These are phyloP conservation scores for Zymoseptoria tritici DNA, from an alignment of 2,329 filamentous ascomycete genomes.

Conservation along the genomic window DNA sequence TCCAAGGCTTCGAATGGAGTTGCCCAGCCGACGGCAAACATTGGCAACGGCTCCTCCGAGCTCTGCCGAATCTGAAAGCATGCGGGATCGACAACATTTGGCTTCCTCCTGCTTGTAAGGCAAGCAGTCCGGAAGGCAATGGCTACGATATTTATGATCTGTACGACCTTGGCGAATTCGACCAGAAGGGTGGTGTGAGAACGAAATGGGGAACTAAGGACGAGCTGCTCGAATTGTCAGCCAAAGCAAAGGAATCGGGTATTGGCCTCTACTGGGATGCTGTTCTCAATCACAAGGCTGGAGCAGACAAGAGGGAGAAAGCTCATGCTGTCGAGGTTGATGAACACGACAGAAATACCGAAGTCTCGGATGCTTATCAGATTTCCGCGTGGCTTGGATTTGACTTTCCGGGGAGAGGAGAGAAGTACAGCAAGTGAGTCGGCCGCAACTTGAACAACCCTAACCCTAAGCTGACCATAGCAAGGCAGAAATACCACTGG, in stretches of 20 bases:
- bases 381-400: slow-evolving; percentile 63
- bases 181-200: slow-evolving; percentile 53
- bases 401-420: slow-evolving; percentile 53
- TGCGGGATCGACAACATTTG: slow-evolving; percentile 57
- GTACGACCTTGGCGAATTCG: slow-evolving; percentile 52
- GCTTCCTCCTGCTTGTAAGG: slow-evolving; percentile 65
- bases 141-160: slow-evolving; percentile 57
- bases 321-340: slow-evolving; percentile 58
- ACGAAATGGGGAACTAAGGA: slow-evolving; percentile 64
- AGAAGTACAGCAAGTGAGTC: slow-evolving; percentile 45
- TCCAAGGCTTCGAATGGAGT: slow-evolving; percentile 67
- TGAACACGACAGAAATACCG: slow-evolving; percentile 17
- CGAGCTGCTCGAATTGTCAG: slow-evolving; percentile 48
- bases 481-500: slow-evolving; percentile 55
- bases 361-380: slow-evolving; percentile 27
- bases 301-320: slow-evolving; percentile 56
- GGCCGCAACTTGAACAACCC: neutral
- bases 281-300: slow-evolving; percentile 64
- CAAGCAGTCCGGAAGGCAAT: slow-evolving; percentile 49
- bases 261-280: slow-evolving; percentile 60
- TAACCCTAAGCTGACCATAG: neutral
- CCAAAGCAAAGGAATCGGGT: slow-evolving; percentile 45
- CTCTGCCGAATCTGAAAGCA: slow-evolving; percentile 48
- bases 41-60: slow-evolving; percentile 50
- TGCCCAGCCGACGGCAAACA: slow-evolving; percentile 55